Percentiles rank a stretch among this genome's conserved stretches.
phyloP scores from a whole-genome alignment of 2,329 filamentous ascomycete species.

The Cordyceps cicadae region DNA sequence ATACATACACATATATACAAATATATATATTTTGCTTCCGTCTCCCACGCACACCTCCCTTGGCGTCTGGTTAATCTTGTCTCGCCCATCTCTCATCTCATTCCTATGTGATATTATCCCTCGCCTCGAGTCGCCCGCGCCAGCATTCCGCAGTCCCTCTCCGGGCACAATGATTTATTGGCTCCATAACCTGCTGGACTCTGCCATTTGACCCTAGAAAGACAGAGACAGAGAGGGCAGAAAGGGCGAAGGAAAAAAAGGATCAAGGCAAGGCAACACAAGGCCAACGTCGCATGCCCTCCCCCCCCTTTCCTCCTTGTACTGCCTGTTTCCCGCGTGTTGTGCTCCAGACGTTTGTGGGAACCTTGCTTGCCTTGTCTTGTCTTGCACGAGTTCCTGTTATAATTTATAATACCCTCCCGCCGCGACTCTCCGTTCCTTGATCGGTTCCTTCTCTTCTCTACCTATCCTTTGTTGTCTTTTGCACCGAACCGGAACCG shows the following conservation, averaged over 20 bases:
- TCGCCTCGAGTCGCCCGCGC: constrained; percentile 2
- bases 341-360: not conserved
- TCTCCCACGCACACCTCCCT: not conserved
- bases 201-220: too few relatives aligned
- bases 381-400: constrained; percentile 2
- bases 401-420: constrained; percentile 8
- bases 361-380: not conserved
- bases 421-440: not conserved
- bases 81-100: constrained; percentile 26
- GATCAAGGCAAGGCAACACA: not conserved
- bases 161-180: not conserved
- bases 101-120: constrained; percentile 22
- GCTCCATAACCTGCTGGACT: not conserved
- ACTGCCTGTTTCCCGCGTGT: not conserved
- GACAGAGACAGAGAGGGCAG: not conserved
- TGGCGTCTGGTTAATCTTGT: constrained; percentile 19
- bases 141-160: constrained; percentile 9
- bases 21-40: not conserved
- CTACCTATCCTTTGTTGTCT: constrained; percentile 6
- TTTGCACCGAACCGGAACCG: not conserved
- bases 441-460: not conserved
- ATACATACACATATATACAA: too few relatives aligned
- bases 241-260: not conserved
- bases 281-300: too few relatives aligned
- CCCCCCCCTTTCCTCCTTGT: too few relatives aligned